These are phyloP conservation scores for Sclerotinia nivalis DNA, from an alignment of 2,329 filamentous ascomycete species.

Conservation along the genomic window DNA sequence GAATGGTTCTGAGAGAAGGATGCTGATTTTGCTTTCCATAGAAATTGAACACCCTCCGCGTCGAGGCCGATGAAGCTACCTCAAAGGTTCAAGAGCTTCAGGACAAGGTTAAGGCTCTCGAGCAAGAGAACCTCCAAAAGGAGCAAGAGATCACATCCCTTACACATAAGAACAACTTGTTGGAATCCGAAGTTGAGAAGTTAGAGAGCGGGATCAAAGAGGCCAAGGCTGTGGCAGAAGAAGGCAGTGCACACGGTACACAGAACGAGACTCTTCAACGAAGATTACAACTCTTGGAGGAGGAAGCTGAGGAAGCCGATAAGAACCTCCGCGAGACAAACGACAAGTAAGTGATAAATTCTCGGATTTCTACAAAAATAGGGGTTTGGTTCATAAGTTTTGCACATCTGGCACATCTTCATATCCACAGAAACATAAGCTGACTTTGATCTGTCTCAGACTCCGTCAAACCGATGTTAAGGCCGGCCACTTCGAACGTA, in stretches of 20 bases:
- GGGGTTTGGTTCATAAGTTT: constrained; percentile 21
- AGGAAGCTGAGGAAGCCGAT: constrained; percentile 95
- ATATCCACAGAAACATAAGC: constrained; percentile 21
- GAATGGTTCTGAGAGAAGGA: constrained; percentile 15
- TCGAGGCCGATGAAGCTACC: constrained; percentile 85
- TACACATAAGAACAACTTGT: constrained; percentile 89
- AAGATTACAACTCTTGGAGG: constrained; percentile 92
- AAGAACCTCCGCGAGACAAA: constrained; percentile 96
- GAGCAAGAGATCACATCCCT: constrained; percentile 98
- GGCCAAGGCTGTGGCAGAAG: constrained; percentile 81
- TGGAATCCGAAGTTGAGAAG: constrained; percentile 91
- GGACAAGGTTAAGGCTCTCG: constrained; percentile 80
- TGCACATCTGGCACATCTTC: constrained; percentile 15
- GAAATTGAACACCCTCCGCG: constrained; percentile 94
- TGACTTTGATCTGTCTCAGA: constrained; percentile 52
- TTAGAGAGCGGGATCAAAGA: constrained; percentile 81
- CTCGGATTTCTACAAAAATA: not conserved
- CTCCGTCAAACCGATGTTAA: constrained; percentile 99
- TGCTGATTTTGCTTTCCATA: constrained; percentile 43
- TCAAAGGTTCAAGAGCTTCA: constrained; percentile 85
- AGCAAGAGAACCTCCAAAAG: constrained; percentile 94
- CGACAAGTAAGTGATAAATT: constrained; percentile 76
- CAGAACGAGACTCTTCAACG: constrained; percentile 91
- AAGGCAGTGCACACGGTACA: constrained; percentile 78
- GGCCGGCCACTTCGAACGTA: constrained; percentile 98